Conservation (phyloP, 345 rosid species). For the Populus davidiana region DNA sequence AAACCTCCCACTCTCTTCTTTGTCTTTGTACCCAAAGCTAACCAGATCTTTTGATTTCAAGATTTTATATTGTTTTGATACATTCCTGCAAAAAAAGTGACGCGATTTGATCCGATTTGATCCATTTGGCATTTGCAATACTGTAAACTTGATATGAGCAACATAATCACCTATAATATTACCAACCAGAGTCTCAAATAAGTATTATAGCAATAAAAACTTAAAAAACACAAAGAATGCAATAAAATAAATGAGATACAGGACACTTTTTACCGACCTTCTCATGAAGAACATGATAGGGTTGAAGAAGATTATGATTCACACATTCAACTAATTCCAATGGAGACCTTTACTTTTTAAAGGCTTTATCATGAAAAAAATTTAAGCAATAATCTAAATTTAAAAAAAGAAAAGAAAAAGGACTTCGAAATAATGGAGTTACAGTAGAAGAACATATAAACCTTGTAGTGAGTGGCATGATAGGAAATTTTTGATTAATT, state of each 20-base stretch:
- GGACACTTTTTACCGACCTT: conserved; percentile 56
- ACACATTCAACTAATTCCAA: conserved; percentile 89
- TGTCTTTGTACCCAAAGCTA: conserved; percentile 80
- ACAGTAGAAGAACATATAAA: conserved; percentile 18
- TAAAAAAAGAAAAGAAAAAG: no score
- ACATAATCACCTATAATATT: conserved; percentile 60
- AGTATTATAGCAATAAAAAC: neutral
- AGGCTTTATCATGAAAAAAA: conserved; percentile 42
- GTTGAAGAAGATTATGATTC: conserved; percentile 87
- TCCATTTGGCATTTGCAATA: conserved; percentile 90
- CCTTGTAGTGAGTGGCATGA: conserved; percentile 87
- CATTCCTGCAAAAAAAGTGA: conserved; percentile 75
- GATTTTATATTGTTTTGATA: conserved; percentile 68
- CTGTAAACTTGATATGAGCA: conserved; percentile 90
- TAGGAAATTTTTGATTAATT: conserved; percentile 67
- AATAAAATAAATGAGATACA: no score
- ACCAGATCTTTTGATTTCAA: conserved; percentile 97
- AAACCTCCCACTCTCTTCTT: conserved; percentile 77
- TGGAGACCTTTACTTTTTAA: conserved; percentile 92
- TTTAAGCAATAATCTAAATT: neutral
- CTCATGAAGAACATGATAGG: conserved; percentile 93
- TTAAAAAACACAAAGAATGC: neutral
- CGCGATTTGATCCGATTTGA: conserved; percentile 83
- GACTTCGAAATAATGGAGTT: no score
- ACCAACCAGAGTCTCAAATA: neutral